Evolutionary conservation across 225 moss, liverwort and hornwort genomes (phyloP).

Genomic region (Sphagnum contortum): DNA sequence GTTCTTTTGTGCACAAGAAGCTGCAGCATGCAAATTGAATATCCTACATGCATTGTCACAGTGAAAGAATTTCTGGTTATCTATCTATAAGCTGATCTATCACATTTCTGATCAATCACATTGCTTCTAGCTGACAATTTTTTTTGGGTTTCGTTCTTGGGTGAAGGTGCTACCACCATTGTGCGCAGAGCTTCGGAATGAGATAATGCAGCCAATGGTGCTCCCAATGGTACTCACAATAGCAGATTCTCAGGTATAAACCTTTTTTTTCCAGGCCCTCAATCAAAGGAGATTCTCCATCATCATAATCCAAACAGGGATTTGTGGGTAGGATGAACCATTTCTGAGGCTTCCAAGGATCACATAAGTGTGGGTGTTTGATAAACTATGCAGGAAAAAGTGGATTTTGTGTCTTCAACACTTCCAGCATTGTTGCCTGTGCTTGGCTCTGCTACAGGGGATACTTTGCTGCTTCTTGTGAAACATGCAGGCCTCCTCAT

Average conservation of each 20-base stretch:
- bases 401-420: conserved; percentile 75
- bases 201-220: conserved; percentile 95
- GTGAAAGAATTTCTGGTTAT: background rate
- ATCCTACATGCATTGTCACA: too few species aligned
- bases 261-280: background rate
- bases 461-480: conserved; percentile 69
- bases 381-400: conserved; percentile 50
- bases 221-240: conserved; percentile 93
- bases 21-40: too few species aligned
- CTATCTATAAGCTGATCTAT: background rate
- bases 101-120: too few species aligned
- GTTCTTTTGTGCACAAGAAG: background rate
- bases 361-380: too few species aligned
- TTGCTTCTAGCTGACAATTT: too few species aligned
- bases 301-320: too few species aligned
- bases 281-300: too few species aligned
- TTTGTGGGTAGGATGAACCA: too few species aligned
- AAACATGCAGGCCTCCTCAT: conserved; percentile 92
- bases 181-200: conserved; percentile 96
- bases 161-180: conserved; percentile 88
- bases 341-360: too few species aligned
- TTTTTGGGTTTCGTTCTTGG: conserved; percentile 1
- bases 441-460: conserved; percentile 69
- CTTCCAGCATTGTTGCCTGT: conserved; percentile 85
- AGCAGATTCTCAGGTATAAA: conserved; percentile 81